Conservation (phyloP, 805 yeast species). For the Jamesozyma jinghongensis region DNA sequence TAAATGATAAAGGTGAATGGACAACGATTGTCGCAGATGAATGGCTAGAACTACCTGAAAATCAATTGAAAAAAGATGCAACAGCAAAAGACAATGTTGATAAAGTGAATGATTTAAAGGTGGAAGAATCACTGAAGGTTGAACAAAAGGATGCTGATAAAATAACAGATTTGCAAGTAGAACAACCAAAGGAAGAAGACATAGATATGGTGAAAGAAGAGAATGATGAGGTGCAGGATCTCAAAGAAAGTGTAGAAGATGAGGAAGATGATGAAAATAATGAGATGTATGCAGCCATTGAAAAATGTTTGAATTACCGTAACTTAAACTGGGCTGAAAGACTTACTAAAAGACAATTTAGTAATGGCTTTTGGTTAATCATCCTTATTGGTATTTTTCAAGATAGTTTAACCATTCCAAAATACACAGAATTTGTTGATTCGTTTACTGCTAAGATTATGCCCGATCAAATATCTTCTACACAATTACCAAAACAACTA, state of each 20-base stretch:
- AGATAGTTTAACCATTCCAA: conserved; percentile 25
- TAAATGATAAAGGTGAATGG: conserved; percentile 30
- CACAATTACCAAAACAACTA: conserved; percentile 30
- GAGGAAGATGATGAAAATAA: not conserved
- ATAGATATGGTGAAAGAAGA: not conserved
- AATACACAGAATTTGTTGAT: conserved; percentile 32
- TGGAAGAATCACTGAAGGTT: no score
- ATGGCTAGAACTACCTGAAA: conserved; percentile 15
- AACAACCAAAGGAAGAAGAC: not conserved
- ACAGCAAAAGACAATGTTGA: no score
- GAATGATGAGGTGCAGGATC: conserved; percentile 10
- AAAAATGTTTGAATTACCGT: conserved; percentile 43
- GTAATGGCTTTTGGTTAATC: conserved; percentile 80
- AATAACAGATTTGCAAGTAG: no score
- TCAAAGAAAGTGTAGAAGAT: conserved; percentile 8
- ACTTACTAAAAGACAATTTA: conserved; percentile 61
- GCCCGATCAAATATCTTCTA: conserved; percentile 30
- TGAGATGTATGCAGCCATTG: conserved; percentile 19
- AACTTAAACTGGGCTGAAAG: conserved; percentile 71
- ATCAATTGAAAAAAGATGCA: no score
- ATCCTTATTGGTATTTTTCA: conserved; percentile 61
- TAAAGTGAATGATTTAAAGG: no score
- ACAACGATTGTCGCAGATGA: conserved; percentile 21
- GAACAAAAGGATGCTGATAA: no score
- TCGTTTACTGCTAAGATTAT: conserved; percentile 46